Percentiles rank a stretch among this genome's conserved stretches.
Conservation (phyloP, 2,329 filamentous ascomycete species). For the Cladophialophora exuberans region DNA sequence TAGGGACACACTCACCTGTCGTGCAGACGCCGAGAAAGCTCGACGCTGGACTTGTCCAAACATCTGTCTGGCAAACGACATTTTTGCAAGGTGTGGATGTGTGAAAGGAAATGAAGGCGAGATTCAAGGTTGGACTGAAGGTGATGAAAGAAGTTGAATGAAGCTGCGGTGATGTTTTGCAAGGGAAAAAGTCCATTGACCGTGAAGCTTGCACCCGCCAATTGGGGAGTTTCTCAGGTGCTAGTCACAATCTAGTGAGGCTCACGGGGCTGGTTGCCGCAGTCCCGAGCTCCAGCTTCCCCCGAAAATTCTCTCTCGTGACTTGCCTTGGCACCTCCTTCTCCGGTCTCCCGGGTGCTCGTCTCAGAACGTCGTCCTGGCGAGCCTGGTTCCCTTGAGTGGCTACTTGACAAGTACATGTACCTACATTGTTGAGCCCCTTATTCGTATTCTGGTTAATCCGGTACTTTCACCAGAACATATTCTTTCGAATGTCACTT, state of each 20-base stretch:
- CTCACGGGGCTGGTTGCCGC: too few relatives aligned
- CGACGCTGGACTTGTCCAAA: conserved; percentile 68
- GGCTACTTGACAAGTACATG: too few relatives aligned
- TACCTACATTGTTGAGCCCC: too few relatives aligned
- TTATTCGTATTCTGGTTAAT: too few relatives aligned
- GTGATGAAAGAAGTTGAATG: conserved; percentile 4
- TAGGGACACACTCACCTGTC: conserved; percentile 66
- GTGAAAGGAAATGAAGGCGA: not conserved
- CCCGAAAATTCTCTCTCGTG: conserved; percentile 8
- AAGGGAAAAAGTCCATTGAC: conserved; percentile 12
- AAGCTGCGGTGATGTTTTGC: not conserved
- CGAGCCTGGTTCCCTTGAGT: not conserved
- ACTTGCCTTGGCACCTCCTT: conserved; percentile 10
- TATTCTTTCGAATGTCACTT: too few relatives aligned
- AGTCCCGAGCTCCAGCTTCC: conserved; percentile 6
- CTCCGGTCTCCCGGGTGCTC: conserved; percentile 1
- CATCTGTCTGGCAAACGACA: conserved; percentile 34
- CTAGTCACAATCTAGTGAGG: conserved; percentile 3
- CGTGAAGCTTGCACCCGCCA: too few relatives aligned
- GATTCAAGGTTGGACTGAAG: not conserved
- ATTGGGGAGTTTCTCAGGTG: not conserved
- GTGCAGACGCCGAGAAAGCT: conserved; percentile 78
- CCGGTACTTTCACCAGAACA: too few relatives aligned
- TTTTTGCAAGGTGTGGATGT: conserved; percentile 10
- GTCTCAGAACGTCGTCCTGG: not conserved